phyloP scores from a whole-genome alignment of 371 early-diverging fungal species.

The Lichtheimia corymbifera region DNA sequence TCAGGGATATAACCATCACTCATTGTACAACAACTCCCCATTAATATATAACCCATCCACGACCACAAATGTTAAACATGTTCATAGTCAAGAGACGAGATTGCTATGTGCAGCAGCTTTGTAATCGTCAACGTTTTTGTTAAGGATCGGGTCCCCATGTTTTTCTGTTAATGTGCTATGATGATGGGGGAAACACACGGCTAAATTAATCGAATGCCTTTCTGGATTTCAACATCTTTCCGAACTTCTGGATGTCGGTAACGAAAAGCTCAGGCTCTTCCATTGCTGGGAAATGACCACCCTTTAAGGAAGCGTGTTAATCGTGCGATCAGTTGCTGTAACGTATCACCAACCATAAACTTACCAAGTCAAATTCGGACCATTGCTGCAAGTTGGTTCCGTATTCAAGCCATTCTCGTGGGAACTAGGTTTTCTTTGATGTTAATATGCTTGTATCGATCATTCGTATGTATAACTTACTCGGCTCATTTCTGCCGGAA shows the following conservation, averaged over 20 bases:
- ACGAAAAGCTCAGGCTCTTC: conserved; percentile 55
- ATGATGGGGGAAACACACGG: too few relatives aligned
- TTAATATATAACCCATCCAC: too few relatives aligned
- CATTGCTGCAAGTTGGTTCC: conserved; percentile 26
- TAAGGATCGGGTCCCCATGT: too few relatives aligned
- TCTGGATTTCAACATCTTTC: conserved; percentile 18
- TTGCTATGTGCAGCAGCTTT: too few relatives aligned
- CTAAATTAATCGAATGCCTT: conserved; percentile 3
- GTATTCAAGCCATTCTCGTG: conserved; percentile 58
- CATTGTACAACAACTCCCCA: too few relatives aligned
- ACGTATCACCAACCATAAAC: conserved; percentile 1
- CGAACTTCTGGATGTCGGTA: conserved; percentile 43
- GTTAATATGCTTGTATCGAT: too few relatives aligned
- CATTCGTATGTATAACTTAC: too few relatives aligned
- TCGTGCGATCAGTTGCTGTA: background rate
- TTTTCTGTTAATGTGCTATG: too few relatives aligned
- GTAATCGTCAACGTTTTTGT: too few relatives aligned
- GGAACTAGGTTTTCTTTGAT: conserved; percentile 25
- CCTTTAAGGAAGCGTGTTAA: conserved; percentile 27
- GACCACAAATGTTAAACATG: too few relatives aligned
- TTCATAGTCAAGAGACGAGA: too few relatives aligned
- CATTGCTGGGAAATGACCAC: conserved; percentile 74
- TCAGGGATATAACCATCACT: too few relatives aligned
- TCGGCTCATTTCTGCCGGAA: conserved; percentile 49
- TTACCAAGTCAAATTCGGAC: conserved; percentile 26